Evolutionary conservation across 2,329 filamentous ascomycete genomes (phyloP).

Genomic region (Pseudopyrenochaeta lycopersici): DNA sequence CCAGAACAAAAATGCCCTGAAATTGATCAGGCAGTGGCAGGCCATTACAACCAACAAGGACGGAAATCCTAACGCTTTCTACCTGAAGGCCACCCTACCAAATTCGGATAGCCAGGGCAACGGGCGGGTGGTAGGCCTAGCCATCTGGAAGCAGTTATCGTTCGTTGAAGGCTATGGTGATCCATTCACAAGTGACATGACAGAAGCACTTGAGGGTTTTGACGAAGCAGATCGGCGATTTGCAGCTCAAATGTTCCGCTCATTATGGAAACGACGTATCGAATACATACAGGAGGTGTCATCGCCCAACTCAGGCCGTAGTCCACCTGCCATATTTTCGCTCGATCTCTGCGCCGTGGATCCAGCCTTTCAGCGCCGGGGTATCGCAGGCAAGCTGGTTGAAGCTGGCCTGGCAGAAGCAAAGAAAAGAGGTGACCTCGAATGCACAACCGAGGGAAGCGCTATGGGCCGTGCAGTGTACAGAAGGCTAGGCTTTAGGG

Average conservation of each 20-base stretch:
- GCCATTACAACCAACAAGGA: slow-evolving; percentile 51
- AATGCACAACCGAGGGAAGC: slow-evolving; percentile 48
- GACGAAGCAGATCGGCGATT: slow-evolving; percentile 59
- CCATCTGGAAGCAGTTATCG: slow-evolving; percentile 65
- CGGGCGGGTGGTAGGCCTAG: slow-evolving; percentile 58
- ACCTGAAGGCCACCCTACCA: slow-evolving; percentile 63
- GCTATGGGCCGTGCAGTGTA: slow-evolving; percentile 48
- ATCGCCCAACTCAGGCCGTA: slow-evolving; percentile 24
- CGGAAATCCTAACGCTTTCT: slow-evolving; percentile 61
- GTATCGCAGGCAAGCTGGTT: slow-evolving; percentile 46
- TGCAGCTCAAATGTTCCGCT: slow-evolving; percentile 54
- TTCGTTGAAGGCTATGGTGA: slow-evolving; percentile 60
- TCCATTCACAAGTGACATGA: slow-evolving; percentile 29
- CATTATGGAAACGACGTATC: slow-evolving; percentile 56
- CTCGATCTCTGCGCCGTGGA: slow-evolving; percentile 59
- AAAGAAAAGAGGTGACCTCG: slow-evolving; percentile 42
- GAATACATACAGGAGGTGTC: slow-evolving; percentile 33
- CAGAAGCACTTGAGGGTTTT: slow-evolving; percentile 40
- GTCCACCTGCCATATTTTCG: slow-evolving; percentile 58
- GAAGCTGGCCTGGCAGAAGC: slow-evolving; percentile 46
- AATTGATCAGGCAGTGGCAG: slow-evolving; percentile 56
- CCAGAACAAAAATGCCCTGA: slow-evolving; percentile 44
- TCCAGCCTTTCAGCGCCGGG: slow-evolving; percentile 61
- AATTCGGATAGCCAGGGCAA: slow-evolving; percentile 33
- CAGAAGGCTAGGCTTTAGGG: slow-evolving; percentile 41